These are phyloP conservation scores for Zarea fungicola DNA, from an alignment of 2,329 filamentous ascomycete species.

Conservation along the genomic window DNA sequence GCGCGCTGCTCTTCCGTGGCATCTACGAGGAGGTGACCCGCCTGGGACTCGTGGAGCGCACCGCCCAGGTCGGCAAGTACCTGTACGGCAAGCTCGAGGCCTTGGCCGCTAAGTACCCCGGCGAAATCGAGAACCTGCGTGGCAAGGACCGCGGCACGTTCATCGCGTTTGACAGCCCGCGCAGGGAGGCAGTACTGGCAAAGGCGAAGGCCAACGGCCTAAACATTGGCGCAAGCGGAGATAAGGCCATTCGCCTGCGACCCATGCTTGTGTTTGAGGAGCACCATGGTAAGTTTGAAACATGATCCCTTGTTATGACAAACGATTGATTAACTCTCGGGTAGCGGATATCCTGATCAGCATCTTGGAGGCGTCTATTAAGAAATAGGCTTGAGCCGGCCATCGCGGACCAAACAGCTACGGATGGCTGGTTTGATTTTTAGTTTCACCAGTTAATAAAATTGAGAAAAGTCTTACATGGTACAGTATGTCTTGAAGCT, in stretches of 20 bases:
- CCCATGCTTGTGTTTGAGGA: conserved; percentile 14
- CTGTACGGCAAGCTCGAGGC: conserved; percentile 65
- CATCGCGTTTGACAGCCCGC: conserved; percentile 82
- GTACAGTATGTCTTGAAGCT: no score
- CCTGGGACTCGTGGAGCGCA: conserved; percentile 70
- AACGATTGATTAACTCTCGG: neutral
- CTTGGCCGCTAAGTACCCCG: conserved; percentile 66
- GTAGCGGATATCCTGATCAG: conserved; percentile 14
- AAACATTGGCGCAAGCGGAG: conserved; percentile 13
- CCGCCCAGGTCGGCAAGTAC: conserved; percentile 72
- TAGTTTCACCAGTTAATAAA: no score
- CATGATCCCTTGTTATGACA: neutral
- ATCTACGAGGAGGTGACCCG: conserved; percentile 78
- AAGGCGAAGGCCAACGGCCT: conserved; percentile 28
- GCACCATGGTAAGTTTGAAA: conserved; percentile 13
- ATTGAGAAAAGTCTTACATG: no score
- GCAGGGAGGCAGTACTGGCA: conserved; percentile 71
- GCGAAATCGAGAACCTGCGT: conserved; percentile 74
- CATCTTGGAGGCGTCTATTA: conserved; percentile 6
- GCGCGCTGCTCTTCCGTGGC: conserved; percentile 77
- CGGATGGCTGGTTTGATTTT: no score
- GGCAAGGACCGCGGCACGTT: conserved; percentile 88
- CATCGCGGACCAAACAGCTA: no score
- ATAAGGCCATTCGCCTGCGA: conserved; percentile 12
- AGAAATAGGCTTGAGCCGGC: no score